Conservation (phyloP, 192 early-diverging fungal genomes). For the Umbelopsis sp. region DNA sequence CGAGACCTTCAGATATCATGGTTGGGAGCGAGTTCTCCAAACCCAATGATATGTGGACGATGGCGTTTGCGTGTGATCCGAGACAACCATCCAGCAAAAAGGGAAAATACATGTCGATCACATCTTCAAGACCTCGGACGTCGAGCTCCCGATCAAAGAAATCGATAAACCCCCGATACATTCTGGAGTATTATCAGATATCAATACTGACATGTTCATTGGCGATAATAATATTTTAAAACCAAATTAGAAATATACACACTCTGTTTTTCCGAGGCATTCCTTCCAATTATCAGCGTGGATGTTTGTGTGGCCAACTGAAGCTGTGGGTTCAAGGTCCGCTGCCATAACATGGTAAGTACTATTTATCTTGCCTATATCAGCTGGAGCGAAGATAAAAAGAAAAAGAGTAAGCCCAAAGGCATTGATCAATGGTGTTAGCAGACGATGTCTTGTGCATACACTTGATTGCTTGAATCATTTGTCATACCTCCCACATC, state of each 20-base stretch:
- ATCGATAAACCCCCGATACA: slow-evolving; percentile 10
- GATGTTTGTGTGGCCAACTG: background rate
- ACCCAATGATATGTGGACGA: background rate
- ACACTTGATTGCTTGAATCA: background rate
- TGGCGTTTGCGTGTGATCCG: background rate
- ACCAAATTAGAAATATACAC: background rate
- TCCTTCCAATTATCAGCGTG: background rate
- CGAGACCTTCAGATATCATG: background rate
- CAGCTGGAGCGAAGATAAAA: background rate
- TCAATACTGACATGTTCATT: background rate
- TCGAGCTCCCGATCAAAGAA: background rate
- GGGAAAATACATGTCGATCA: background rate
- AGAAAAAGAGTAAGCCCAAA: background rate
- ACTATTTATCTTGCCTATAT: background rate
- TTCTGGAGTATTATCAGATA: background rate
- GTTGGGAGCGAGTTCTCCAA: slow-evolving; percentile 1
- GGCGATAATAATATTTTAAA: background rate
- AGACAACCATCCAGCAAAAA: background rate
- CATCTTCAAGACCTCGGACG: background rate
- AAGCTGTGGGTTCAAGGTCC: background rate
- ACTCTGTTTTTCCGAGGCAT: slow-evolving; percentile 5
- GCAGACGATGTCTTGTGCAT: background rate
- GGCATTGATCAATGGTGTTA: background rate
- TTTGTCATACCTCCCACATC: background rate
- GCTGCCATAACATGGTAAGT: background rate